Conservation (phyloP, 257 asterid genomes). For the Ligustrum vulgare region DNA sequence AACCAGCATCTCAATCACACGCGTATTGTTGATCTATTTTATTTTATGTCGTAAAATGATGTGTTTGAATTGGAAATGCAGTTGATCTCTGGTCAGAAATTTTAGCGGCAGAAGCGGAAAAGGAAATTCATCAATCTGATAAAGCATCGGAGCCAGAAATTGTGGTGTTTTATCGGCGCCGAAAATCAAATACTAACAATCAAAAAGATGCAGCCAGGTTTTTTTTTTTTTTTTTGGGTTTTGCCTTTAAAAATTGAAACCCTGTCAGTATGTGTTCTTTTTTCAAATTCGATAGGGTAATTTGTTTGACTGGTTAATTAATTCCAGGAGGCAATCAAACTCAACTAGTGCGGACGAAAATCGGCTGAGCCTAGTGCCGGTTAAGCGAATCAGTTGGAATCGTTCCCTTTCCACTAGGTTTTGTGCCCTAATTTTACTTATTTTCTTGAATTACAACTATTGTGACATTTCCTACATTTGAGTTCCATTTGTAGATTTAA, state of each 20-base stretch:
- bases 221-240: background rate
- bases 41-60: background rate
- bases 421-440: conserved; percentile 28
- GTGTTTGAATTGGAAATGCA: conserved; percentile 27
- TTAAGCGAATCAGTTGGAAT: conserved; percentile 71
- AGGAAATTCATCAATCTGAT: conserved; percentile 18
- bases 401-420: conserved; percentile 92
- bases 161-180: conserved; percentile 47
- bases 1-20: background rate
- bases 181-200: conserved; percentile 28
- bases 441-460: background rate
- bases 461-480: conserved; percentile 5
- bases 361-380: conserved; percentile 50
- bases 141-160: conserved; percentile 46
- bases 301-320: conserved; percentile 1
- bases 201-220: conserved; percentile 43
- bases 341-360: conserved; percentile 45
- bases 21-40: background rate
- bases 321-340: conserved; percentile 56
- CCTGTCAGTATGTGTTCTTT: background rate
- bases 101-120: conserved; percentile 39
- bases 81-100: conserved; percentile 65
- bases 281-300: background rate
- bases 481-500: conserved; percentile 2
- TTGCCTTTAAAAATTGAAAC: background rate